Percentiles rank a stretch among this genome's conserved stretches.
phyloP scores from a whole-genome alignment of 1,284 basidiomycete species.

The Cryptococcus wingfieldii region DNA sequence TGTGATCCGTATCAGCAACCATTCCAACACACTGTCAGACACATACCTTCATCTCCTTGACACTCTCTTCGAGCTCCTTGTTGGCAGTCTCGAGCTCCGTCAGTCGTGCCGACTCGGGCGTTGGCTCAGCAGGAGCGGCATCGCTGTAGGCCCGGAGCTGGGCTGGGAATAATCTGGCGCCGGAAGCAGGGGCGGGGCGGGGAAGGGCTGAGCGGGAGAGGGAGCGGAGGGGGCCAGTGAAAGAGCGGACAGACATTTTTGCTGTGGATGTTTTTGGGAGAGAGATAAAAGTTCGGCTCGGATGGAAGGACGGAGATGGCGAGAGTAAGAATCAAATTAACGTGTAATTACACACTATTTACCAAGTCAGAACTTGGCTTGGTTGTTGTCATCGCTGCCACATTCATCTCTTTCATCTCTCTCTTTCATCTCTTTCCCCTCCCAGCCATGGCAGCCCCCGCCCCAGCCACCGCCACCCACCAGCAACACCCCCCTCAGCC shows the following conservation, averaged over 20 bases:
- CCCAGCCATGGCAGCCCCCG: too few relatives aligned
- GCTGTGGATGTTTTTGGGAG: background rate
- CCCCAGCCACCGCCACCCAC: too few relatives aligned
- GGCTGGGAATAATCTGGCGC: slow-evolving; percentile 1
- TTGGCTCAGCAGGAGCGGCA: slow-evolving; percentile 2
- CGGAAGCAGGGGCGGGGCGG: slow-evolving; percentile 3
- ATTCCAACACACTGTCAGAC: background rate
- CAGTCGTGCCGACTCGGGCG: slow-evolving; percentile 12
- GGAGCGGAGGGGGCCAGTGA: slow-evolving; percentile 11
- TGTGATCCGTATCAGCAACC: slow-evolving; percentile 38
- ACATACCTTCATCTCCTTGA: slow-evolving; percentile 41
- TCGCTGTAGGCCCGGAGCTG: slow-evolving; percentile 16
- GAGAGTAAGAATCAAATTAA: background rate
- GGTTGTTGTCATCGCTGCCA: too few relatives aligned
- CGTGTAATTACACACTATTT: background rate
- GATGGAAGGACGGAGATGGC: background rate
- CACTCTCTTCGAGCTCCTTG: slow-evolving; percentile 27
- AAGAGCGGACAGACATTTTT: slow-evolving; percentile 11
- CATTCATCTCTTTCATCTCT: too few relatives aligned
- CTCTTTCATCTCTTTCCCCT: too few relatives aligned
- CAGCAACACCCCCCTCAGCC: background rate
- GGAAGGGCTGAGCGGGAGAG: slow-evolving; percentile 8
- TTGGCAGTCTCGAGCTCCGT: slow-evolving; percentile 26
- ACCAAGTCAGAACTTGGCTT: too few relatives aligned
- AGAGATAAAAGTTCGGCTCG: background rate